These are phyloP conservation scores for Quercus cerris DNA, from an alignment of 306 rosid genomes.

Conservation along the genomic window DNA sequence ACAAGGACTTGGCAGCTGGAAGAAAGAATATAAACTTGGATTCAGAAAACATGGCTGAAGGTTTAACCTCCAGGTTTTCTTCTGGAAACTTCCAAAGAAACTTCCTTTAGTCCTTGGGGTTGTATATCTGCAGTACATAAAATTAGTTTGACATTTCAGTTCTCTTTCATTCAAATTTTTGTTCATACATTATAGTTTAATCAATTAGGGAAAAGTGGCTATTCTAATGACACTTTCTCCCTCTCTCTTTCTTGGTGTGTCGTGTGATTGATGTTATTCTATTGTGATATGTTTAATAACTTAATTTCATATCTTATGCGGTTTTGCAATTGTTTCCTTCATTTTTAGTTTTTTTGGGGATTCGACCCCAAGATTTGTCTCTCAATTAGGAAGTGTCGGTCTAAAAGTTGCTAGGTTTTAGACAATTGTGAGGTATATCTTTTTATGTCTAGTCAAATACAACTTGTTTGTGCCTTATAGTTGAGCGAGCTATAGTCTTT, in stretches of 20 bases:
- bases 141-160: not conserved
- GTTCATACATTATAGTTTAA: not conserved
- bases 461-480: not conserved
- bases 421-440: not conserved
- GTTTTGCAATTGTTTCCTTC: too few species aligned
- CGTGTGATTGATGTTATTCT: too few species aligned
- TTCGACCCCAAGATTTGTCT: too few species aligned
- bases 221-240: not conserved
- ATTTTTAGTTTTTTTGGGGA: too few species aligned
- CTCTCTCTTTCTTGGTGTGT: not conserved
- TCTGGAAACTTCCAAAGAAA: constrained; percentile 73
- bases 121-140: not conserved
- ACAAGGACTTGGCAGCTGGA: constrained; percentile 81
- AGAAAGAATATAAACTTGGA: constrained; percentile 68
- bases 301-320: not conserved
- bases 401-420: not conserved
- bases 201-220: not conserved
- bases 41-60: constrained; percentile 65
- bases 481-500: too few species aligned
- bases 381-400: too few species aligned
- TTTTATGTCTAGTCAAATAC: not conserved
- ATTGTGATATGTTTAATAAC: not conserved
- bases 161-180: not conserved
- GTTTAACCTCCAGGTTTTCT: constrained; percentile 76
- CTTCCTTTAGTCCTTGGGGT: constrained; percentile 51